These are phyloP conservation scores for Flammula alnicola DNA, from an alignment of 1,284 basidiomycete species.

Conservation along the genomic window DNA sequence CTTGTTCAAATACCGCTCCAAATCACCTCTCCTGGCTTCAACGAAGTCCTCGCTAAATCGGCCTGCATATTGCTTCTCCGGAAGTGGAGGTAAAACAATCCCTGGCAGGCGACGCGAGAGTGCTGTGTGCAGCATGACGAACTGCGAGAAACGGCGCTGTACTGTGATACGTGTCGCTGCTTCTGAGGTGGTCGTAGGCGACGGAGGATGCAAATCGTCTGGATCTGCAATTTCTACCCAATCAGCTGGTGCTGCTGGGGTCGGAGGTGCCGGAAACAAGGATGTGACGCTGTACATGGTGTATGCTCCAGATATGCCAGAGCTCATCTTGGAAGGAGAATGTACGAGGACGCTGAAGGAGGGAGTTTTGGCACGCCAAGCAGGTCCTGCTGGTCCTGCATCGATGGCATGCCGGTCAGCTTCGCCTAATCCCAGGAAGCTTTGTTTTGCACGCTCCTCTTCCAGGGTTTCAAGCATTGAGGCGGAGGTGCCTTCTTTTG, in stretches of 20 bases:
- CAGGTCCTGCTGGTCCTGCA: slow-evolving; percentile 66
- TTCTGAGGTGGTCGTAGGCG: slow-evolving; percentile 24
- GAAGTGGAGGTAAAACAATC: slow-evolving; percentile 79
- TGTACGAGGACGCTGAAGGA: slow-evolving; percentile 78
- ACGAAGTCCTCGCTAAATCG: slow-evolving; percentile 82
- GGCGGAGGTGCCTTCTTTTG: slow-evolving; percentile 25
- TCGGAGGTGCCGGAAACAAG: slow-evolving; percentile 53
- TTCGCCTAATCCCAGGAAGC: slow-evolving; percentile 48
- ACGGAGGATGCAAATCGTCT: slow-evolving; percentile 27
- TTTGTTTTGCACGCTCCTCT: slow-evolving; percentile 41
- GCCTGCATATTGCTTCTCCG: slow-evolving; percentile 83
- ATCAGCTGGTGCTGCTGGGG: slow-evolving; percentile 18
- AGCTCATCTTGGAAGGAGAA: slow-evolving; percentile 74
- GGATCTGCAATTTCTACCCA: slow-evolving; percentile 29
- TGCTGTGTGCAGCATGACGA: slow-evolving; percentile 76
- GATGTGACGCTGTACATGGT: slow-evolving; percentile 80
- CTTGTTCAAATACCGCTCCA: slow-evolving; percentile 76
- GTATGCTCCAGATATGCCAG: slow-evolving; percentile 71
- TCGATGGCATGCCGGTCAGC: slow-evolving; percentile 76
- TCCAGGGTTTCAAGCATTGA: slow-evolving; percentile 36
- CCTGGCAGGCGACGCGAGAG: slow-evolving; percentile 71
- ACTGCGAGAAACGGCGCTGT: slow-evolving; percentile 83
- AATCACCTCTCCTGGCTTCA: slow-evolving; percentile 77
- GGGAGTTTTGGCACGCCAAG: slow-evolving; percentile 76
- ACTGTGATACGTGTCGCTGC: slow-evolving; percentile 67